Evolutionary conservation across 164 flowering plant genomes (phyloP), one percentile per base, ranked within the genome.

Genomic region (Macadamia integrifolia): DNA sequence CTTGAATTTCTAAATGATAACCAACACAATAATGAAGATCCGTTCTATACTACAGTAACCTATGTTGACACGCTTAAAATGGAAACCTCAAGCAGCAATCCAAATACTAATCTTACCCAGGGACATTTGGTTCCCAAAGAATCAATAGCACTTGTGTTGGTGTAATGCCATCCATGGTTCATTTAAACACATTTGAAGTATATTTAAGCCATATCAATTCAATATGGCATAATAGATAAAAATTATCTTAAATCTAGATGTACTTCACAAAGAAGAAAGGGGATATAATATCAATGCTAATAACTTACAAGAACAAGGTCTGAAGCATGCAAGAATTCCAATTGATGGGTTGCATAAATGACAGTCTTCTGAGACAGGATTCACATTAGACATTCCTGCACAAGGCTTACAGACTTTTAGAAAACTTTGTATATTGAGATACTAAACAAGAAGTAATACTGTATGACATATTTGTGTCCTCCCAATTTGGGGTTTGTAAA

Each of bases 301-400:
- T 13, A 59, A 66, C 80, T 72, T 82, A 89, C 97, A 82, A 92
- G 71, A 69, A 91, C 87, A 68, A 86, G 82, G 75, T 89, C 95
- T 56, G 97, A 76, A 23, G 85, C 80, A 72, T 77, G 81, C 66
- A 91, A 70, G 77, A 88, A 89, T 68, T 91, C 97, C 78, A 91
- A 61, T 64, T 89, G 97, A 76, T 91, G 92, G 13, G 91, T 91
- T 28, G 81, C 85, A 71, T 89, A 91, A 52, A 91, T 65, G 17
- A 88, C 95, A 12, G 95, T 88, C 78, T 89, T 89, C 11, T 61
- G 30, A 7, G 81, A 73, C 75, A 91, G 72, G 15, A 87, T 71
- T 60, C 81, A 69, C 83, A 74, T 69, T 14, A 91, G 74, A 68
- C 95, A 91, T 78, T 83, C 84, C 95, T 89, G 90, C 81, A 82